Percentiles rank a stretch among this genome's conserved stretches.
Conservation (phyloP, 2,329 filamentous ascomycete species). For the Botrytis medusae region DNA sequence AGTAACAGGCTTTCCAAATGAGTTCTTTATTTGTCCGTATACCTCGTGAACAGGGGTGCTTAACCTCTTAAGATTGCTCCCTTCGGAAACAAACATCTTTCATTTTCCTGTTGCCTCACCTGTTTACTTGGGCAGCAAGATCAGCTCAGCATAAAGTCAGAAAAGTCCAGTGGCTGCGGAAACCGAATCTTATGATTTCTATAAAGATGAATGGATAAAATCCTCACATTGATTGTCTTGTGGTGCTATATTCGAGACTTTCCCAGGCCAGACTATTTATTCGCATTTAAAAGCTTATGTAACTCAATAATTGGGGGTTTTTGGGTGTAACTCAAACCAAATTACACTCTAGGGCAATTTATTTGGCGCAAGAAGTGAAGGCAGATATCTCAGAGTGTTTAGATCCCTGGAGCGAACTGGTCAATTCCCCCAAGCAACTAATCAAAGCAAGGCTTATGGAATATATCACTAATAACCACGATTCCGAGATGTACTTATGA, state of each 20-base stretch:
- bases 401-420: background rate
- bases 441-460: background rate
- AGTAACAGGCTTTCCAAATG: background rate
- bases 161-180: background rate
- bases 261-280: background rate
- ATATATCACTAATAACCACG: too few species aligned
- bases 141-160: background rate
- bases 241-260: too few species aligned
- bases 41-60: too few species aligned
- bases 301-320: background rate
- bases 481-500: too few species aligned
- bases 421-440: background rate
- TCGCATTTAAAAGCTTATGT: background rate
- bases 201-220: background rate
- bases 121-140: background rate
- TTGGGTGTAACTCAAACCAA: background rate
- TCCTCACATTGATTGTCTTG: background rate
- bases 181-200: background rate
- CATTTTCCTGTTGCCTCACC: background rate
- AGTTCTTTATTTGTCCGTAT: background rate
- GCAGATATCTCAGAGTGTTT: background rate
- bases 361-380: background rate
- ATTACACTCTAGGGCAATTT: background rate
- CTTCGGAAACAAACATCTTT: background rate
- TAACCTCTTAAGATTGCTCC: background rate